A percentile compares a stretch with the other conserved stretches of the same genome.
Evolutionary conservation across 345 rosid species (phyloP).

Genomic region (Aethionema arabicum): DNA sequence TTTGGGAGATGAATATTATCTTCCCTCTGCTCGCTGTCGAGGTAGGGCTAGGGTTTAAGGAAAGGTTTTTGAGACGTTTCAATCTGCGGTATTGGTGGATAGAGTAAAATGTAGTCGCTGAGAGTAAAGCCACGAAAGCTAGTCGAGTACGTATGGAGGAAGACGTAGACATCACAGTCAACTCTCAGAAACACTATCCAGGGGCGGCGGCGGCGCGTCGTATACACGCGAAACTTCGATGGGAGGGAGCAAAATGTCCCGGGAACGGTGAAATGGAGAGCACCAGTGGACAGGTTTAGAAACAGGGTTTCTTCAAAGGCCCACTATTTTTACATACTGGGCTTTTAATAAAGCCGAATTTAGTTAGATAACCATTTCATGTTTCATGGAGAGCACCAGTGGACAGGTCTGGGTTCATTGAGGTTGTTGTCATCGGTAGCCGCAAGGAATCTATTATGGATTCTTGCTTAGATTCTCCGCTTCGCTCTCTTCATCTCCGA

Average conservation of each 20-base stretch:
- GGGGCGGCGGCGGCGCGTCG: conserved; percentile 35
- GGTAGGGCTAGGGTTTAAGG: conserved; percentile 36
- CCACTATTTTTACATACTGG: conserved; percentile 2
- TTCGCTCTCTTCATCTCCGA: conserved; percentile 57
- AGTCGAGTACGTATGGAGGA: conserved; percentile 58
- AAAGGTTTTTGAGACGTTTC: conserved; percentile 41
- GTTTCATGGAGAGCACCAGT: no score
- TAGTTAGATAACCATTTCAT: not conserved
- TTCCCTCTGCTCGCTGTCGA: conserved; percentile 42
- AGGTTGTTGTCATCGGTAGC: conserved; percentile 79
- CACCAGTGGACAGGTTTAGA: conserved; percentile 9
- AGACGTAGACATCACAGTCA: conserved; percentile 33
- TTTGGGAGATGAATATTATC: conserved; percentile 75
- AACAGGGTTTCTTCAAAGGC: not conserved
- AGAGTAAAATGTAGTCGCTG: conserved; percentile 80
- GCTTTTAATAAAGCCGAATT: conserved; percentile 19
- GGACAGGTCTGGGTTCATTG: conserved; percentile 42
- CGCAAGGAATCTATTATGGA: conserved; percentile 73
- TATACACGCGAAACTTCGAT: conserved; percentile 2
- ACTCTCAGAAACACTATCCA: not conserved
- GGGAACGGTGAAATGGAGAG: conserved; percentile 8
- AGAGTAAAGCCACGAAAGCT: conserved; percentile 69
- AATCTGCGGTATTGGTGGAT: conserved; percentile 77
- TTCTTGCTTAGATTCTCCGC: conserved; percentile 70
- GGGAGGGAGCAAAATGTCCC: not conserved